Evolutionary conservation across 2,329 filamentous ascomycete species (phyloP).

Genomic region (Penicillium sp.): DNA sequence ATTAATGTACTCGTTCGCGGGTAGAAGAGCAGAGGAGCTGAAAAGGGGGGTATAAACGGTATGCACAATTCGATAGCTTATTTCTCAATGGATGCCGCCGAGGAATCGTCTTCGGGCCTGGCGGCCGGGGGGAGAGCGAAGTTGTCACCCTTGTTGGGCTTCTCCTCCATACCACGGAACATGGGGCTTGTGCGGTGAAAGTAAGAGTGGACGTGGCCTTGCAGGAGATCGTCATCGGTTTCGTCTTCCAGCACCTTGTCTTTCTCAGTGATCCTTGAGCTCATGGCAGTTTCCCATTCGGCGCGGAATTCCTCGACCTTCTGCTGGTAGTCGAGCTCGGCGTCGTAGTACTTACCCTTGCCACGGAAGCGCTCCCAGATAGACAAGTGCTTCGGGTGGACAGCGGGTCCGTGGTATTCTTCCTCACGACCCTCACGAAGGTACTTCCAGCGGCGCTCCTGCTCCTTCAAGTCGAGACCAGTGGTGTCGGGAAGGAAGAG

Average conservation of each 20-base stretch:
- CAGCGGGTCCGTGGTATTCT: constrained; percentile 91
- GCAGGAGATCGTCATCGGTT: constrained; percentile 53
- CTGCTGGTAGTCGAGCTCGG: constrained; percentile 78
- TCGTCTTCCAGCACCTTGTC: constrained; percentile 42
- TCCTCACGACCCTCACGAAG: constrained; percentile 76
- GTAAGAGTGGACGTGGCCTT: constrained; percentile 55
- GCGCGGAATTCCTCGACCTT: constrained; percentile 82
- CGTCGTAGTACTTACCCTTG: constrained; percentile 80
- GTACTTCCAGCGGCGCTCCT: constrained; percentile 90
- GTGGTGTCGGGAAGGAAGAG: constrained; percentile 96
- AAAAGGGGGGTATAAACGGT: constrained; percentile 20
- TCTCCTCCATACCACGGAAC: constrained; percentile 46
- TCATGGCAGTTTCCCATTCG: constrained; percentile 57
- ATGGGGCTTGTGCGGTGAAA: constrained; percentile 58
- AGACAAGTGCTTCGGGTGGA: constrained; percentile 86
- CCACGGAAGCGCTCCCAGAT: constrained; percentile 84
- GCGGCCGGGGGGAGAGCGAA: constrained; percentile 43
- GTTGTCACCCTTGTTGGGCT: constrained; percentile 35
- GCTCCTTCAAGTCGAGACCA: constrained; percentile 93
- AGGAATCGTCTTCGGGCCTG: constrained; percentile 30
- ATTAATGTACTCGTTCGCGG: constrained; percentile 2
- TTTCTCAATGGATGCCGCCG: constrained; percentile 29
- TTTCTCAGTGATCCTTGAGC: constrained; percentile 57
- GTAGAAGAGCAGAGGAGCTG: background rate
- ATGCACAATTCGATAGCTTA: constrained; percentile 5